These are phyloP conservation scores for Kwoniella europaea DNA, from an alignment of 768 basidiomycete genomes.

Conservation along the genomic window DNA sequence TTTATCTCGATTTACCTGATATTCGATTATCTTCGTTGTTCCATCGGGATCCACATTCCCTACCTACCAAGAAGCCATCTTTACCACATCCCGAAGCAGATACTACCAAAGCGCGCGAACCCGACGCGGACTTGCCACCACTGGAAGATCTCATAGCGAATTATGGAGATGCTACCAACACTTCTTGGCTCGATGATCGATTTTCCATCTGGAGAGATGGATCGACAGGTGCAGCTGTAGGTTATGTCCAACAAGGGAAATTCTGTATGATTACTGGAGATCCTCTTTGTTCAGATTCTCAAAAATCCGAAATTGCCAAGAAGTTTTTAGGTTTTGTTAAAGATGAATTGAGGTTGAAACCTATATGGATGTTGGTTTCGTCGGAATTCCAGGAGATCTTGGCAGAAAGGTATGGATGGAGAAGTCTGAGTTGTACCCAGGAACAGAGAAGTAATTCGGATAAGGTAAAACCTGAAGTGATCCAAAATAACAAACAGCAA, in stretches of 20 bases:
- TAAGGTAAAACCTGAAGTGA: conserved; percentile 65
- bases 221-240: conserved; percentile 67
- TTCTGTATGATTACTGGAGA: conserved; percentile 71
- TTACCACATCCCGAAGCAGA: conserved; percentile 36
- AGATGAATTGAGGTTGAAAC: conserved; percentile 61
- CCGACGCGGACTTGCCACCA: conserved; percentile 50
- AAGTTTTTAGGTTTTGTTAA: conserved; percentile 63
- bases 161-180: conserved; percentile 72
- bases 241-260: conserved; percentile 65
- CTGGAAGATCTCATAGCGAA: conserved; percentile 67
- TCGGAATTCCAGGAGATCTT: conserved; percentile 64
- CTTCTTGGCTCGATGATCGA: conserved; percentile 70
- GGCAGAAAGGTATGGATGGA: conserved; percentile 64
- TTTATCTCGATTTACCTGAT: conserved; percentile 93
- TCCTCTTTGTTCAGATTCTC: conserved; percentile 62
- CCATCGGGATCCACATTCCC: conserved; percentile 91
- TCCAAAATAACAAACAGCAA: conserved; percentile 68
- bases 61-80: conserved; percentile 55
- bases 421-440: conserved; percentile 68
- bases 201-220: conserved; percentile 64
- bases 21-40: conserved; percentile 87
- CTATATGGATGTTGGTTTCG: conserved; percentile 69
- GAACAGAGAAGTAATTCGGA: conserved; percentile 65
- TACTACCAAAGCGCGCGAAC: conserved; percentile 10
- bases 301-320: conserved; percentile 61